Percentiles rank a stretch among this genome's conserved stretches.
phyloP scores from a whole-genome alignment of 169 alveolate genomes.

The Plasmodium malariae region DNA sequence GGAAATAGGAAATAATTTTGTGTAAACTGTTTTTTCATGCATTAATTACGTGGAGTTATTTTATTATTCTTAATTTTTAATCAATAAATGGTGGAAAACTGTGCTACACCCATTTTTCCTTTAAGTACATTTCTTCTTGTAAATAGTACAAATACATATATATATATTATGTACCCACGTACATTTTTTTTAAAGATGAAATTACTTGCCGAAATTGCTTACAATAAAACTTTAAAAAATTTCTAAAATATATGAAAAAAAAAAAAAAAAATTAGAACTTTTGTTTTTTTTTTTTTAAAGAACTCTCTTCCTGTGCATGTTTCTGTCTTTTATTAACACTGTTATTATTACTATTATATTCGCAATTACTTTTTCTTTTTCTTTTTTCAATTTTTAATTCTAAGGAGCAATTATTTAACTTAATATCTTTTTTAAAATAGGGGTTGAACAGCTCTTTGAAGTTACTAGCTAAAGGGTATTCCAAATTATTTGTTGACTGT shows the following conservation, averaged over 20 bases:
- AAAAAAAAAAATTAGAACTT: background rate
- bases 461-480: slow-evolving; percentile 67
- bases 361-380: slow-evolving; percentile 49
- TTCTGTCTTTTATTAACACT: slow-evolving; percentile 51
- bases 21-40: too few relatives aligned
- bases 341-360: slow-evolving; percentile 42
- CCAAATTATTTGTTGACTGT: slow-evolving; percentile 62
- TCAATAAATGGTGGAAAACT: too few relatives aligned
- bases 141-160: too few relatives aligned
- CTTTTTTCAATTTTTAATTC: slow-evolving; percentile 67
- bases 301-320: slow-evolving; percentile 24
- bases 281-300: slow-evolving; percentile 24
- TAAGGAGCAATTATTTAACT: slow-evolving; percentile 37
- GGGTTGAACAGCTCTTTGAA: slow-evolving; percentile 64
- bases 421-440: slow-evolving; percentile 60
- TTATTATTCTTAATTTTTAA: too few relatives aligned
- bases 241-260: too few relatives aligned
- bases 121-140: too few relatives aligned
- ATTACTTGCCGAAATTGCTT: too few relatives aligned
- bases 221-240: slow-evolving; percentile 7
- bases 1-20: too few relatives aligned
- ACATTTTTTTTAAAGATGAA: too few relatives aligned
- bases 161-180: too few relatives aligned
- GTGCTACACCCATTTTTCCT: too few relatives aligned
- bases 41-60: too few relatives aligned